These are phyloP conservation scores for Xylaria multiplex DNA, from an alignment of 2,329 filamentous ascomycete species.

Conservation along the genomic window DNA sequence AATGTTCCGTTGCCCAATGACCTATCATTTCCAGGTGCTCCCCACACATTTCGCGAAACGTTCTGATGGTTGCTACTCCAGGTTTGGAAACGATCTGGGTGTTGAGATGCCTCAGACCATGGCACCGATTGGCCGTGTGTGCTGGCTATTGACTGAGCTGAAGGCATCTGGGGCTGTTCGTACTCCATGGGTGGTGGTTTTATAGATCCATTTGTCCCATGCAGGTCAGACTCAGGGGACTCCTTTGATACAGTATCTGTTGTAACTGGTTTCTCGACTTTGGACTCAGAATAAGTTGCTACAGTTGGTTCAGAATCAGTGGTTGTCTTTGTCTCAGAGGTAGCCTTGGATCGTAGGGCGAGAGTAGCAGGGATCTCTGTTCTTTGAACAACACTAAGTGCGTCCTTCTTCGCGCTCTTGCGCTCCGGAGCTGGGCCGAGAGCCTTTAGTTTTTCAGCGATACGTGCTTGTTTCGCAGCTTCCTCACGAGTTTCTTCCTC, in stretches of 20 bases:
- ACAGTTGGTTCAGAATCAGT: conserved; percentile 47
- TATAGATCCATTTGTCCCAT: conserved; percentile 49
- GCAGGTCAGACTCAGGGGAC: conserved; percentile 20
- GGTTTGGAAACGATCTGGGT: conserved; percentile 58
- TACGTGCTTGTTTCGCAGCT: conserved; percentile 74
- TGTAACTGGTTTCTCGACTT: conserved; percentile 23
- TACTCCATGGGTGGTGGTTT: conserved; percentile 26
- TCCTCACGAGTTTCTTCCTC: conserved; percentile 78
- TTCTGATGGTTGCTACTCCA: conserved; percentile 61
- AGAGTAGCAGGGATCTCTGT: conserved; percentile 41
- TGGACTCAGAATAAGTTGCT: conserved; percentile 20
- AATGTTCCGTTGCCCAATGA: conserved; percentile 83
- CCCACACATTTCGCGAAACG: conserved; percentile 74
- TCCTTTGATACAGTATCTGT: conserved; percentile 21
- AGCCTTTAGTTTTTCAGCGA: conserved; percentile 76
- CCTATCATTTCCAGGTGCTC: conserved; percentile 74
- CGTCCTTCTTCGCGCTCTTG: conserved; percentile 67
- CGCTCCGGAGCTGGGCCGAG: conserved; percentile 72
- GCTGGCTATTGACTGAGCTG: conserved; percentile 29
- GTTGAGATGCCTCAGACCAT: conserved; percentile 47
- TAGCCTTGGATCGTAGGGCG: conserved; percentile 34
- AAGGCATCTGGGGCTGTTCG: conserved; percentile 29
- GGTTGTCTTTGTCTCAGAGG: conserved; percentile 40
- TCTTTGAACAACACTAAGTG: conserved; percentile 48
- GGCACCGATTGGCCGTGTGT: conserved; percentile 47